Percentiles rank a stretch among this genome's conserved stretches.
Evolutionary conservation across 1,139 yeast species (phyloP).

Genomic region (Nakaseomyces nivariensis): DNA sequence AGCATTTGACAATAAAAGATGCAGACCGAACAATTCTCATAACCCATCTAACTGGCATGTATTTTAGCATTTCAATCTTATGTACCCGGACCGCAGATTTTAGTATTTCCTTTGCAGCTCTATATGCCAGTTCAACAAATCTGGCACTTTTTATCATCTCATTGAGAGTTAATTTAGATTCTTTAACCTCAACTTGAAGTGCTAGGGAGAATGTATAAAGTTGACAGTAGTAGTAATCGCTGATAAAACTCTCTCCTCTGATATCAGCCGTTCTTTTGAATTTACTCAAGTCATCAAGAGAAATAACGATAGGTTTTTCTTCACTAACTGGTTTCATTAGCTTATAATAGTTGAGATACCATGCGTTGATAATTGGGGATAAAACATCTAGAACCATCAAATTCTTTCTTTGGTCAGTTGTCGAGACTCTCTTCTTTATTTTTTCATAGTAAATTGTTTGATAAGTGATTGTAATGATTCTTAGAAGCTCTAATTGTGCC

Average conservation of each 20-base stretch:
- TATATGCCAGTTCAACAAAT: slow-evolving; percentile 72
- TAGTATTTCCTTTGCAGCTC: slow-evolving; percentile 73
- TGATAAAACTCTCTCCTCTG: slow-evolving; percentile 61
- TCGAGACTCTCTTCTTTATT: slow-evolving; percentile 32
- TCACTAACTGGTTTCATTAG: slow-evolving; percentile 40
- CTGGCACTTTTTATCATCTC: slow-evolving; percentile 67
- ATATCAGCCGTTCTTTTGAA: slow-evolving; percentile 34
- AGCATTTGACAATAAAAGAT: slow-evolving; percentile 81
- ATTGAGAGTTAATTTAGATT: slow-evolving; percentile 42
- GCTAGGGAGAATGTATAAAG: slow-evolving; percentile 79
- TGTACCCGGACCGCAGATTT: slow-evolving; percentile 66
- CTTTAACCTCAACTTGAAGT: slow-evolving; percentile 39
- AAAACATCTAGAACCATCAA: slow-evolving; percentile 62
- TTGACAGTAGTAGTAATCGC: slow-evolving; percentile 78
- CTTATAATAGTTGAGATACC: slow-evolving; percentile 58
- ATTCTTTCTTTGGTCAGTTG: slow-evolving; percentile 49
- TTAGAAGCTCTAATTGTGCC: slow-evolving; percentile 71
- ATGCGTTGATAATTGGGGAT: slow-evolving; percentile 65
- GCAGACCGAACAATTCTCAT: slow-evolving; percentile 83
- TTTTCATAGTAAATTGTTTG: slow-evolving; percentile 68
- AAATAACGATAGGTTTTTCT: slow-evolving; percentile 3
- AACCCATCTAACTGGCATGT: slow-evolving; percentile 88
- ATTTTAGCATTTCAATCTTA: slow-evolving; percentile 50
- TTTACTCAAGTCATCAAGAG: slow-evolving; percentile 16
- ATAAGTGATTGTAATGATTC: slow-evolving; percentile 73